Evolutionary conservation across 345 rosid species (phyloP), one percentile per base, ranked within the genome.

Genomic region (Citrus australasica): DNA sequence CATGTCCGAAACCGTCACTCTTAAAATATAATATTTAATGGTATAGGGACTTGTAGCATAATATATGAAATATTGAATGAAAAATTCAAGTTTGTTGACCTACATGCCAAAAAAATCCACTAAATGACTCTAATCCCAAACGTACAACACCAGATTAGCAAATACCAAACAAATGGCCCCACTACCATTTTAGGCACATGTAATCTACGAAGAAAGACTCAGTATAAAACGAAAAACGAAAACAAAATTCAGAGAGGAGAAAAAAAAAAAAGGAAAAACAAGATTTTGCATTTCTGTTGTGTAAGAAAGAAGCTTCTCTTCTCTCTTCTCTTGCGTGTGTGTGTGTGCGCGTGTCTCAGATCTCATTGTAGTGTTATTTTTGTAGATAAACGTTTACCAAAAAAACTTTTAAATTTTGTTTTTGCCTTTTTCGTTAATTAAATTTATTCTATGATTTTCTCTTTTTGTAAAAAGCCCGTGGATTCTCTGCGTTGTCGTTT

Each of bases 381-480:
- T 48, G 38, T 28, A 71, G 25, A 30, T 17, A 11, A 46, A 46
- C 51, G 51, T 46, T 46, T 10, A 46, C 0, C 51, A 46, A 46
- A 46, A 46, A 46, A 11, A 4, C 1, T 13, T 46, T 13, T 46
- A 1, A 19, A 33, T 0, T 71, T 30, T 32, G 13, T 55, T 22
- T 32, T 22, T 30, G 2, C 7, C n/a, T 22, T 72, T 24, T 7
- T 16, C 4, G 19, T 28, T 32, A 33, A 33, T 73, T 69, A 11
- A 58, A 56, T 33, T 58, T 58, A 58, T 35, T 56, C n/a, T 16
- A 38, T 8, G 9, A 13, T 69, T 69, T 24, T 59, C 53, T 22
- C 67, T 25, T 73, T 73, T 73, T 59, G 33, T 37, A 24, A 73
- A 69, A 73, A 35, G 67, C 16, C 55, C 2, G 76, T 59, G 67